Evolutionary conservation across 2,329 filamentous ascomycete genomes (phyloP).

Genomic region (Laburnicola sp.): DNA sequence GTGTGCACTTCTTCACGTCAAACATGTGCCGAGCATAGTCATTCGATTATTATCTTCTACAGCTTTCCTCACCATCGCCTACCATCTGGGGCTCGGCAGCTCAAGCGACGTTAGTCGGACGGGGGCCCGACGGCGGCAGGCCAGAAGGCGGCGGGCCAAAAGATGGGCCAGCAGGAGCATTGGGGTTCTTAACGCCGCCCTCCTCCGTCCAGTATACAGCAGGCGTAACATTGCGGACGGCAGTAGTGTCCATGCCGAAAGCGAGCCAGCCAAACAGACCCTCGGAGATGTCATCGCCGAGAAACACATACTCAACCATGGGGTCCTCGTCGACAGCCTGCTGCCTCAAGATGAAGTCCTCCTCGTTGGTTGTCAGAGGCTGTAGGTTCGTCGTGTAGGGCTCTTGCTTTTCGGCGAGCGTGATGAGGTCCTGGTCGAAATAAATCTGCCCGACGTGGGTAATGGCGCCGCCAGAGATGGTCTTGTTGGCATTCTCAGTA

Average conservation of each 20-base stretch:
- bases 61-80: background rate
- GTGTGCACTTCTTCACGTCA: background rate
- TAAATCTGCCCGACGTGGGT: slow-evolving; percentile 67
- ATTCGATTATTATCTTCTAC: background rate
- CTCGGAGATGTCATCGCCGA: slow-evolving; percentile 53
- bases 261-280: slow-evolving; percentile 42
- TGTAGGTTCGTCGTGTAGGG: slow-evolving; percentile 51
- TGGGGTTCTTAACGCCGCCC: slow-evolving; percentile 34
- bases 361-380: slow-evolving; percentile 53
- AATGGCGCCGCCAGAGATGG: slow-evolving; percentile 53
- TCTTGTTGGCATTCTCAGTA: slow-evolving; percentile 52
- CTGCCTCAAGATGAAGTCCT: slow-evolving; percentile 55
- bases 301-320: slow-evolving; percentile 60
- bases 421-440: slow-evolving; percentile 64
- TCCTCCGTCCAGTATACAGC: slow-evolving; percentile 31
- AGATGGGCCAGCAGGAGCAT: slow-evolving; percentile 17
- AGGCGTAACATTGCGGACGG: slow-evolving; percentile 32
- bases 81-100: background rate
- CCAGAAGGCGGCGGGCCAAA: slow-evolving; percentile 10
- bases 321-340: slow-evolving; percentile 57
- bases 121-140: slow-evolving; percentile 18
- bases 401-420: slow-evolving; percentile 51
- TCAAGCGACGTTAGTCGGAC: slow-evolving; percentile 10
- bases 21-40: background rate
- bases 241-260: slow-evolving; percentile 34